These are phyloP conservation scores for Cystobasidiaceae sp. DNA, from an alignment of 1,284 basidiomycete genomes.

Conservation along the genomic window DNA sequence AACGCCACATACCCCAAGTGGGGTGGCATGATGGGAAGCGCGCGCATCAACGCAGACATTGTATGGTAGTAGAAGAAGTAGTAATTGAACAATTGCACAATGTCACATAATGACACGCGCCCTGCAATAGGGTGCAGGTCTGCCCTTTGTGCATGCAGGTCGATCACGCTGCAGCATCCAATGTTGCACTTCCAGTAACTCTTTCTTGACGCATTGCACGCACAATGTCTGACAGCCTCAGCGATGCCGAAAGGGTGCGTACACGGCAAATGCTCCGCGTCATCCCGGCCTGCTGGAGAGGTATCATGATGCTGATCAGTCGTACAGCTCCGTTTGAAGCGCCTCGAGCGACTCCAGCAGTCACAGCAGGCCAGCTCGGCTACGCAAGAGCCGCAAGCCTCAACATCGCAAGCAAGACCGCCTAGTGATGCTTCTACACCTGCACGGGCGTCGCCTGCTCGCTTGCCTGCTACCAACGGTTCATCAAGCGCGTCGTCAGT, in stretches of 20 bases:
- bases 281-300: background rate
- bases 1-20: slow-evolving; percentile 24
- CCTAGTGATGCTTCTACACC: slow-evolving; percentile 34
- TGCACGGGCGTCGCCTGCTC: slow-evolving; percentile 44
- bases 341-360: slow-evolving; percentile 68
- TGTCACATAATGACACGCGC: no score
- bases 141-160: no score
- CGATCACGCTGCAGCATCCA: background rate
- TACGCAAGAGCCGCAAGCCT: slow-evolving; percentile 18
- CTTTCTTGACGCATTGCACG: background rate
- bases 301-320: no score
- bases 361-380: no score
- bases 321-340: slow-evolving; percentile 81
- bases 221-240: slow-evolving; percentile 8
- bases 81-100: no score
- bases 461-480: slow-evolving; percentile 34
- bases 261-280: background rate
- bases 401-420: slow-evolving; percentile 26
- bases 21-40: slow-evolving; percentile 17
- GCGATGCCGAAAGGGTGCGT: slow-evolving; percentile 47
- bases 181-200: background rate
- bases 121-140: no score
- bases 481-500: slow-evolving; percentile 1
- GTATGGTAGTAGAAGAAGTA: slow-evolving; percentile 11
- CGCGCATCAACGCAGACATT: slow-evolving; percentile 11